Conservation (phyloP, 1,139 yeast species). For the Tardiomyces digboiensis region DNA sequence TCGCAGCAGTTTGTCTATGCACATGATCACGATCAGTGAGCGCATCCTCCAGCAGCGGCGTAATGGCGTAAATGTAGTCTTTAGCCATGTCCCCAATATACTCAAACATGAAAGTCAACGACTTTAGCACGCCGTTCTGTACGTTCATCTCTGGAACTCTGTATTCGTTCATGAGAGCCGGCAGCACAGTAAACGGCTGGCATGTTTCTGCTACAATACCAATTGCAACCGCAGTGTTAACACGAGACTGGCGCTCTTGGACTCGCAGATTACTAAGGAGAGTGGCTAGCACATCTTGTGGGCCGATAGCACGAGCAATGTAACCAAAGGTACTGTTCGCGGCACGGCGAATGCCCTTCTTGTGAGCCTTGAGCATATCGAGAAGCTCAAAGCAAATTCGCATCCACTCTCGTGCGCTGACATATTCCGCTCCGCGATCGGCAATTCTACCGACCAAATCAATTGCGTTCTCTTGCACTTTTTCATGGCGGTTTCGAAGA, state of each 20-base stretch:
- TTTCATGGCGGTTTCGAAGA: constrained; percentile 79
- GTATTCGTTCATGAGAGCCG: constrained; percentile 94
- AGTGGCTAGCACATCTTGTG: constrained; percentile 87
- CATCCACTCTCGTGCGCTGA: constrained; percentile 97
- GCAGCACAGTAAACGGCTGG: constrained; percentile 90
- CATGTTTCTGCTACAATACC: constrained; percentile 96
- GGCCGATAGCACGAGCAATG: constrained; percentile 91
- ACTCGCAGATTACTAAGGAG: constrained; percentile 76
- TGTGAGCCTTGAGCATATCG: constrained; percentile 83
- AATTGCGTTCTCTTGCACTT: constrained; percentile 83
- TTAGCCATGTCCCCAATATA: constrained; percentile 77
- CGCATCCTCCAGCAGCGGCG: constrained; percentile 84
- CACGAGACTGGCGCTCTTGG: constrained; percentile 94
- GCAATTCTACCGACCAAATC: constrained; percentile 80
- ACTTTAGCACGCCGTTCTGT: constrained; percentile 91
- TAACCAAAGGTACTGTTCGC: constrained; percentile 90
- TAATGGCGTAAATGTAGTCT: constrained; percentile 74
- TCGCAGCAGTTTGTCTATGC: constrained; percentile 93
- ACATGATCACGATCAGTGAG: constrained; percentile 85
- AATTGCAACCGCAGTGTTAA: constrained; percentile 96
- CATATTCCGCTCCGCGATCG: constrained; percentile 70
- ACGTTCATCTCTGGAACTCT: constrained; percentile 89
- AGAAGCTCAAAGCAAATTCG: constrained; percentile 85
- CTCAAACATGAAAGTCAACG: constrained; percentile 89
- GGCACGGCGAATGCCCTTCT: constrained; percentile 67